A percentile compares a stretch with the other conserved stretches of the same genome.
Conservation (phyloP, 164 flowering plant species). For the Magnolia officinalis region DNA sequence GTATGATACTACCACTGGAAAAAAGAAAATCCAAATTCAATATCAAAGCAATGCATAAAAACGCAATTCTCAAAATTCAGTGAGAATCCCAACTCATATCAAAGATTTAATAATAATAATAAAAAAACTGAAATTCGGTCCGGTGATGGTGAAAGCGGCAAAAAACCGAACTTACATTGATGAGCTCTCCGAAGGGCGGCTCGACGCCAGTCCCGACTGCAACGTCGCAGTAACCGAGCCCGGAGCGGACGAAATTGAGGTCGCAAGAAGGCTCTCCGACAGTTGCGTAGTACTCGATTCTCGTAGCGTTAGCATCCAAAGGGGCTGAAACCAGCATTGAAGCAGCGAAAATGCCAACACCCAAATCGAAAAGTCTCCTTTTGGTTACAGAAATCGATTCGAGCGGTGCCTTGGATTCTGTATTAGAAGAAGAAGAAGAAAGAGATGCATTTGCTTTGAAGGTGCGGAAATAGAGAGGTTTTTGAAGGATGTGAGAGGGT, state of each 20-base stretch:
- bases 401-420: conserved; percentile 11
- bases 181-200: conserved; percentile 65
- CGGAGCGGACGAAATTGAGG: conserved; percentile 53
- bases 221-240: conserved; percentile 82
- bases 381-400: conserved; percentile 20
- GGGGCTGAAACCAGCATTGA: conserved; percentile 46
- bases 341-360: conserved; percentile 62
- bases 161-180: conserved; percentile 51
- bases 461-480: background rate
- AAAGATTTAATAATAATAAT: too few relatives aligned
- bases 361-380: conserved; percentile 31
- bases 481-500: conserved; percentile 16
- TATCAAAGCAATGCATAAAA: too few relatives aligned
- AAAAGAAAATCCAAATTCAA: too few relatives aligned
- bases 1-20: too few relatives aligned
- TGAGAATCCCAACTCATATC: background rate
- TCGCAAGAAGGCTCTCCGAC: conserved; percentile 65
- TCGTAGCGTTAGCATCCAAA: conserved; percentile 69
- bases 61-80: background rate
- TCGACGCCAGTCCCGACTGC: conserved; percentile 56
- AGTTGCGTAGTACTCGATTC: conserved; percentile 73
- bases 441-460: conserved; percentile 14
- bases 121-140: background rate
- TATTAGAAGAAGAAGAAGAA: conserved; percentile 10
- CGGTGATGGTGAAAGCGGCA: background rate